Evolutionary conservation across 2,329 filamentous ascomycete species (phyloP).

Genomic region (Clonostachys byssicola): DNA sequence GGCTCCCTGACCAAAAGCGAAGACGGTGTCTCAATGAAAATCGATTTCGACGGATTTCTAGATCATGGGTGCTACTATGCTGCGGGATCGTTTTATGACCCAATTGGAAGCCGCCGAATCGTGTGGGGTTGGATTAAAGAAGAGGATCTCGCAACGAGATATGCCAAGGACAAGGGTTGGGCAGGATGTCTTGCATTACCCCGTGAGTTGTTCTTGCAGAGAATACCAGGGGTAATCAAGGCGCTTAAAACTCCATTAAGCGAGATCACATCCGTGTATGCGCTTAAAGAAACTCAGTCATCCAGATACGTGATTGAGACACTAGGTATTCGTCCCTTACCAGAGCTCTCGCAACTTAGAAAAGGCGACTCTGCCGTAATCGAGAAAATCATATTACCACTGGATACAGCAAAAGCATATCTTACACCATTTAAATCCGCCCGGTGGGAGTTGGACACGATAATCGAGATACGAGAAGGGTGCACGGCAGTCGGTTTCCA

Average conservation of each 20-base stretch:
- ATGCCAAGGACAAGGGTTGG: conserved; percentile 40
- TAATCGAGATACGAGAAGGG: conserved; percentile 7
- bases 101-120: conserved; percentile 28
- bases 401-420: not conserved
- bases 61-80: conserved; percentile 45
- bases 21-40: conserved; percentile 16
- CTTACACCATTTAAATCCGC: not conserved
- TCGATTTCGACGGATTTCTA: conserved; percentile 35
- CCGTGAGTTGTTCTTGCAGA: conserved; percentile 33
- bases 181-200: conserved; percentile 42
- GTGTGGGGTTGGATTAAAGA: conserved; percentile 47
- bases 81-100: conserved; percentile 42
- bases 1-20: conserved; percentile 15
- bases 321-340: conserved; percentile 27
- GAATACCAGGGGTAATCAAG: conserved; percentile 24
- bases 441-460: conserved; percentile 16
- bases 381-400: not conserved
- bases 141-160: conserved; percentile 37
- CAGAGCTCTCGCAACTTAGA: conserved; percentile 10
- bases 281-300: not conserved
- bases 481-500: conserved; percentile 11
- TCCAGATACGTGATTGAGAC: conserved; percentile 25
- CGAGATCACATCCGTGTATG: conserved; percentile 34
- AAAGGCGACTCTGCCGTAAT: not conserved
- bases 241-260: conserved; percentile 26